Evolutionary conservation across 305 asterid species (phyloP).

Genomic region (Plantago rigida): DNA sequence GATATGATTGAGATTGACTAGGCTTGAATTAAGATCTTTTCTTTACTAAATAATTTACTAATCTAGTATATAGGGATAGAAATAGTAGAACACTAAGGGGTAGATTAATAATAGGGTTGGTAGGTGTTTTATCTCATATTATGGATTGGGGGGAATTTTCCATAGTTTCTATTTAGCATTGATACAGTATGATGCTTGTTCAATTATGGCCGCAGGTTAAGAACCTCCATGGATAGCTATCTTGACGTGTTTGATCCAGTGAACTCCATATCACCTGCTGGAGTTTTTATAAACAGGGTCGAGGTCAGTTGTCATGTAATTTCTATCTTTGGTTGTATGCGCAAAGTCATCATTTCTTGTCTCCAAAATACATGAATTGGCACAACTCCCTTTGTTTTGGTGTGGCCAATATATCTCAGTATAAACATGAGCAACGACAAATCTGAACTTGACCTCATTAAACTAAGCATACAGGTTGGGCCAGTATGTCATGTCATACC

Average conservation of each 20-base stretch:
- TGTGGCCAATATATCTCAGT: background rate
- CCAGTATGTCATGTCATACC: too few relatives aligned
- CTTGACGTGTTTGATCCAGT: conserved; percentile 73
- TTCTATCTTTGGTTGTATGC: conserved; percentile 4
- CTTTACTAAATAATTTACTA: too few relatives aligned
- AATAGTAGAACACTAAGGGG: too few relatives aligned
- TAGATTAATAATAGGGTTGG: too few relatives aligned
- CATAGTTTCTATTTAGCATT: background rate
- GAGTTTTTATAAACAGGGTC: conserved; percentile 63
- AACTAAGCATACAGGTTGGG: too few relatives aligned
- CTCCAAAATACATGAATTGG: background rate
- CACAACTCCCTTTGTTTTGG: background rate
- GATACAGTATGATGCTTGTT: conserved; percentile 20
- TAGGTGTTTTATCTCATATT: too few relatives aligned
- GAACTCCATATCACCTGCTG: conserved; percentile 62
- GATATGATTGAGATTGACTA: too few relatives aligned
- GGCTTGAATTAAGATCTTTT: too few relatives aligned
- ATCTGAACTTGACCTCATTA: too few relatives aligned
- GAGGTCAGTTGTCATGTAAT: conserved; percentile 43
- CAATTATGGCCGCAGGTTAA: conserved; percentile 48
- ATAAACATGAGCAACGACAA: background rate
- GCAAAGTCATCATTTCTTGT: background rate
- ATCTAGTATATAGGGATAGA: too few relatives aligned
- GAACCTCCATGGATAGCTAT: conserved; percentile 78
- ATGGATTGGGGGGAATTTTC: too few relatives aligned